These are phyloP conservation scores for Beta macrorhiza DNA, from an alignment of 179 eudicot genomes.

Conservation along the genomic window DNA sequence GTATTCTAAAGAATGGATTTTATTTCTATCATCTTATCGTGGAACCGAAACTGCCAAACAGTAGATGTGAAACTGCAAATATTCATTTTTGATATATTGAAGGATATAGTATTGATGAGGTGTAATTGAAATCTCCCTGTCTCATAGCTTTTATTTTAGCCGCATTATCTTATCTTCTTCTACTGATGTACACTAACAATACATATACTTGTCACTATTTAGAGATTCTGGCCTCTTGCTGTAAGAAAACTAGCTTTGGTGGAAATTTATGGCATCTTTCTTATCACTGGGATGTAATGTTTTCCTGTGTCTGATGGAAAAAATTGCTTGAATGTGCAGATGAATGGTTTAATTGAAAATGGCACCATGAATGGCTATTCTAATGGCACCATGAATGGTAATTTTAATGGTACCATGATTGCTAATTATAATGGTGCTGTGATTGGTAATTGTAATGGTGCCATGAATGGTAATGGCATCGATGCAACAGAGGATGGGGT, in stretches of 20 bases:
- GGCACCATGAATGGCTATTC: constrained; percentile 14
- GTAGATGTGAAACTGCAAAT: too few relatives aligned
- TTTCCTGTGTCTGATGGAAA: constrained; percentile 1
- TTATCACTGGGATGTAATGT: background rate
- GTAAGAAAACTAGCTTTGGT: background rate
- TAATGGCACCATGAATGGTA: constrained; percentile 13
- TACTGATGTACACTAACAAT: background rate
- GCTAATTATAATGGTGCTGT: constrained; percentile 16
- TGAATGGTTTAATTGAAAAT: constrained; percentile 28
- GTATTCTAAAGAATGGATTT: too few relatives aligned
- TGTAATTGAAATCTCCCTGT: background rate
- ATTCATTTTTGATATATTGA: background rate
- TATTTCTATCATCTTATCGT: too few relatives aligned
- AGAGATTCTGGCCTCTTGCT: background rate
- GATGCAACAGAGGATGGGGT: constrained; percentile 27
- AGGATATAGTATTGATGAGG: background rate
- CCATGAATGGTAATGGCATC: constrained; percentile 19
- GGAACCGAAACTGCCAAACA: background rate
- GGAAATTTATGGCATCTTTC: background rate
- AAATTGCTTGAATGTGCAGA: constrained; percentile 29
- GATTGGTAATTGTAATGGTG: constrained; percentile 9
- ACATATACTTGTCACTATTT: background rate
- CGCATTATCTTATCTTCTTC: background rate
- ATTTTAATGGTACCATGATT: background rate
- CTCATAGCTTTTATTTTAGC: background rate